These are phyloP conservation scores for Lichtheimia hyalospora DNA, from an alignment of 371 early-diverging fungal genomes.

Conservation along the genomic window DNA sequence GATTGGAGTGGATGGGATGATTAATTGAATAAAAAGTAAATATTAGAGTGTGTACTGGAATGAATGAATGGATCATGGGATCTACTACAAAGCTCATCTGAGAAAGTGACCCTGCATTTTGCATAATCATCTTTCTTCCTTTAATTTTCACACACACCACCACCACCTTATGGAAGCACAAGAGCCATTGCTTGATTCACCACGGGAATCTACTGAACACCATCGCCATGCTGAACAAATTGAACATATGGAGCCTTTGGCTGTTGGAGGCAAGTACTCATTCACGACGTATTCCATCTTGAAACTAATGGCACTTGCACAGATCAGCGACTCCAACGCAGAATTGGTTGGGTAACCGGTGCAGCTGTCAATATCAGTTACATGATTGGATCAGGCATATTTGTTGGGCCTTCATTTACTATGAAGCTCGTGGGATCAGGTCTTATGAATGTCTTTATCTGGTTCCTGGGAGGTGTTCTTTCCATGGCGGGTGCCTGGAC, in stretches of 20 bases:
- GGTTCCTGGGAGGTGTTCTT: conserved; percentile 36
- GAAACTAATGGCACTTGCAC: background rate
- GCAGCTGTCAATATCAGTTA: conserved; percentile 46
- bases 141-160: background rate
- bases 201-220: background rate
- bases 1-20: conserved; percentile 6
- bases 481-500: conserved; percentile 36
- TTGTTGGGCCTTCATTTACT: conserved; percentile 40
- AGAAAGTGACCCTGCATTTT: too few relatives aligned
- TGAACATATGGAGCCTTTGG: conserved; percentile 36
- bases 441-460: conserved; percentile 40
- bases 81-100: too few relatives aligned
- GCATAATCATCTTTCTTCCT: too few relatives aligned
- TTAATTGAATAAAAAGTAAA: background rate
- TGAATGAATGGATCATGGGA: too few relatives aligned
- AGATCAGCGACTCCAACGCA: conserved; percentile 43
- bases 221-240: conserved; percentile 17
- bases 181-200: background rate
- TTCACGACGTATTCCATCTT: background rate
- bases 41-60: too few relatives aligned
- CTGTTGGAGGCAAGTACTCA: conserved; percentile 29
- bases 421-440: conserved; percentile 41
- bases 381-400: conserved; percentile 46
- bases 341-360: conserved; percentile 43
- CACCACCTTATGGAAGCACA: background rate